Percentiles rank a stretch among this genome's conserved stretches.
phyloP scores from a whole-genome alignment of 1,284 basidiomycete species.

The Tilletia walkeri region DNA sequence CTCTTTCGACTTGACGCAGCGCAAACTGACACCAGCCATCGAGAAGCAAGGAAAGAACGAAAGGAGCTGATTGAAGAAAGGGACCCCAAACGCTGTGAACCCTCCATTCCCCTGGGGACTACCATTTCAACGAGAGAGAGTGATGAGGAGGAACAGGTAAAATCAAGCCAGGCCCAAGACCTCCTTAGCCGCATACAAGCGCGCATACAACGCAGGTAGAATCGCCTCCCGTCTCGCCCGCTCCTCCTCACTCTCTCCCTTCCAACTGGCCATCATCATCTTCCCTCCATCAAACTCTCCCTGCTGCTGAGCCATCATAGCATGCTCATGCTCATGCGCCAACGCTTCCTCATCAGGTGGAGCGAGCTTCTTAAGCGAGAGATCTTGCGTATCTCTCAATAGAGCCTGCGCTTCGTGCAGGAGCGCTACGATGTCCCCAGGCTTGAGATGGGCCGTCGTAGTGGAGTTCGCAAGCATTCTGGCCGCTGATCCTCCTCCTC shows the following conservation, averaged over 20 bases:
- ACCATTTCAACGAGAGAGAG: neutral
- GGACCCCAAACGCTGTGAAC: too few relatives aligned
- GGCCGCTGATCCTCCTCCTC: too few relatives aligned
- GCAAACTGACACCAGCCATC: too few relatives aligned
- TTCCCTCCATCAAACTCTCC: neutral
- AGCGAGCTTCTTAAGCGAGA: conserved; percentile 12
- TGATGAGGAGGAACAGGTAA: neutral
- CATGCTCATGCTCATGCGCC: conserved; percentile 17
- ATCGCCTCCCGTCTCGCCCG: conserved; percentile 8
- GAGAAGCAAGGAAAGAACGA: too few relatives aligned
- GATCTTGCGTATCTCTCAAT: neutral
- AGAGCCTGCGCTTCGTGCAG: neutral
- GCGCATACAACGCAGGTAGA: conserved; percentile 1
- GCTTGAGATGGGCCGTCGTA: neutral
- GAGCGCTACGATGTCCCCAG: neutral
- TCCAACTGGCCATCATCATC: neutral
- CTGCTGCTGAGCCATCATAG: neutral
- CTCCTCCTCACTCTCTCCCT: conserved; percentile 5
- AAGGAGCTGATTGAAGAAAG: too few relatives aligned
- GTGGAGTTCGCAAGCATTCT: neutral
- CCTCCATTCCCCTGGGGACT: too few relatives aligned
- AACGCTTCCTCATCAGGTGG: conserved; percentile 16
- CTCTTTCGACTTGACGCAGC: too few relatives aligned
- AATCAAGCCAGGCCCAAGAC: conserved; percentile 2
- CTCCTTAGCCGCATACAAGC: neutral